Evolutionary conservation across 2,329 filamentous ascomycete species (phyloP), one percentile per base, ranked within the genome.

Genomic region (Aspergillus quadricinctus): DNA sequence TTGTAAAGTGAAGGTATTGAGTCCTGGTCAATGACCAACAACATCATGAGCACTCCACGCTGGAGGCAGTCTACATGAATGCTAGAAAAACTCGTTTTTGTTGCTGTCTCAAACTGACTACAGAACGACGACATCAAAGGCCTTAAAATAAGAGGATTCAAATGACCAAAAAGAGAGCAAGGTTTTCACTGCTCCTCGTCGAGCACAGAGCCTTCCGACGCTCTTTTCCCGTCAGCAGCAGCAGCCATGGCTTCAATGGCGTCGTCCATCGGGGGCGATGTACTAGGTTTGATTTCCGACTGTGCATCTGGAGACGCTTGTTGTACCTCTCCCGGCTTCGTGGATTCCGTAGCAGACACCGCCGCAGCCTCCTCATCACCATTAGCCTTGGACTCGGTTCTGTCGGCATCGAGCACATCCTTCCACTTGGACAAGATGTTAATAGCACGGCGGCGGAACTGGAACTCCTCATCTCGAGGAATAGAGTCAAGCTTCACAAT

Each of bases 401-500:
- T 74, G 49, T 88, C 87, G 17, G 76, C 78, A 35, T 84, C 83
- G 17, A 97, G 81, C 40, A 91, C 82, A 72, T 89, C 88, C 73
- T 89, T 95, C 94, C 94, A 99, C 74, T 88, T 89, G 62, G 88
- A 86, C 17, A 97, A 80, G 49, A 99, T 81, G 4, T 83, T 80
- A 62, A 89, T 83, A 37, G 90, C 92, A 51, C 94, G 88, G 62
- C 86, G 80, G 78, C 94, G 95, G 83, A 99, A 97, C 54, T 89
- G 79, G 74, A 88, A 95, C 63, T 96, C 89, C 37, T 92, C 89
- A 62, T 99, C 94, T 59, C 87, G 88, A 5, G 92, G 92, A 64
- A 99, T 96, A 3, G 82, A 82, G 46, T 87, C 83, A 9, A 99
- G 81, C 79, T 96, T 97, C 67, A 97, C 80, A 63, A 99, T 94